Percentiles rank a stretch among this genome's conserved stretches.
phyloP scores from a whole-genome alignment of 208 protist genomes.

The Entamoeba histolytica region DNA sequence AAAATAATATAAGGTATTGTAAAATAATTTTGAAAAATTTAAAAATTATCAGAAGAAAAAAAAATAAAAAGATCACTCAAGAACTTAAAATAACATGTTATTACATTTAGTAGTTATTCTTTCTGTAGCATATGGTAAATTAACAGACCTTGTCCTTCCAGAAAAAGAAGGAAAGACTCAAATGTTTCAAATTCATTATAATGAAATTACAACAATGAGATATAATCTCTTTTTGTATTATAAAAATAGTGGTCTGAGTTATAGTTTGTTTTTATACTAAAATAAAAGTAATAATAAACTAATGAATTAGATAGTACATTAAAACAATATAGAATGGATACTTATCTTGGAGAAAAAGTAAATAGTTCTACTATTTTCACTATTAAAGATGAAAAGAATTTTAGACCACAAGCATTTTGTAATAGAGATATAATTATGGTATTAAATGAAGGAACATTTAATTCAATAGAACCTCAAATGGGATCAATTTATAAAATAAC shows the following conservation, averaged over 20 bases:
- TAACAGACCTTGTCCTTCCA: neutral
- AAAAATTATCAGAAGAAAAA: too few relatives aligned
- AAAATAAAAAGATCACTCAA: too few relatives aligned
- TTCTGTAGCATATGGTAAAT: too few relatives aligned
- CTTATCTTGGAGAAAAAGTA: neutral
- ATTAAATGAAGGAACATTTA: neutral
- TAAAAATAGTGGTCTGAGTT: neutral
- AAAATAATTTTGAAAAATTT: too few relatives aligned
- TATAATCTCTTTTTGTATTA: neutral
- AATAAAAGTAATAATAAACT: too few relatives aligned
- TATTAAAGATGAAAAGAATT: neutral
- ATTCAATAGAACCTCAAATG: neutral
- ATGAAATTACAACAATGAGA: neutral
- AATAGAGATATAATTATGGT: neutral
- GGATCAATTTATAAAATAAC: neutral
- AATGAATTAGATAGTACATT: too few relatives aligned
- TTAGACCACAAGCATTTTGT: neutral
- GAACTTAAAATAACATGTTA: neutral
- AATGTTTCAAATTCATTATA: neutral
- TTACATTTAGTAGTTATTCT: neutral
- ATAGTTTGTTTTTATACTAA: too few relatives aligned
- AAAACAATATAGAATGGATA: neutral
- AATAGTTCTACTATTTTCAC: neutral
- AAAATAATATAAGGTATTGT: too few relatives aligned
- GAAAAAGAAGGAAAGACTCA: neutral